These are phyloP conservation scores for Sugiyamaella boreocaroliniensis DNA, from an alignment of 805 yeast species.

Conservation along the genomic window DNA sequence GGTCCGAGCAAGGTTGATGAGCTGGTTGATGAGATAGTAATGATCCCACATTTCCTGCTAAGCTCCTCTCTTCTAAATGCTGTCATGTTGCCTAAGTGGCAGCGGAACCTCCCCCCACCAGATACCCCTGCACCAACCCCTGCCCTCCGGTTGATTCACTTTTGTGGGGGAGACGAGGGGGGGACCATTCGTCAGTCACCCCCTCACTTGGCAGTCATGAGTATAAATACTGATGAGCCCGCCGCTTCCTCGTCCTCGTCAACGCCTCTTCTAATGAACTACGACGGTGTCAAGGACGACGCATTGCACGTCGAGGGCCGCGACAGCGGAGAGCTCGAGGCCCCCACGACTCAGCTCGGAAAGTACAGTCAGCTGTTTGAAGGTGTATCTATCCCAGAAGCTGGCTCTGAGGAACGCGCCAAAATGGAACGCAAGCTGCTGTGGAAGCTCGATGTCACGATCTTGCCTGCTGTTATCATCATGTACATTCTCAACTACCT, in stretches of 20 bases:
- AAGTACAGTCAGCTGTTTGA: conserved; percentile 16
- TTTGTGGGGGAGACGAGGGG: not conserved
- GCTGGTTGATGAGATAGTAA: too few relatives aligned
- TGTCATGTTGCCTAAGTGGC: too few relatives aligned
- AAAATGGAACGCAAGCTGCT: conserved; percentile 39
- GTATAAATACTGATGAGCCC: not conserved
- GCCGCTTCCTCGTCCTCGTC: not conserved
- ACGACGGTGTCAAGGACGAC: conserved; percentile 1
- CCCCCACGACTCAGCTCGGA: conserved; percentile 6
- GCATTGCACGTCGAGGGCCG: not conserved
- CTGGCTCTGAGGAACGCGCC: conserved; percentile 38
- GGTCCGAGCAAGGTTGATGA: too few relatives aligned
- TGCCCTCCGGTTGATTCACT: not conserved
- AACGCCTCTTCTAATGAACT: not conserved
- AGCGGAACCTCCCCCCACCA: too few relatives aligned
- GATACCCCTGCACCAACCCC: not conserved
- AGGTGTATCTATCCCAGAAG: conserved; percentile 20
- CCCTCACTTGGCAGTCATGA: not conserved
- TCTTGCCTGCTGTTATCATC: conserved; percentile 27
- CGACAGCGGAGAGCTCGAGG: not conserved
- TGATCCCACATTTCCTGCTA: too few relatives aligned
- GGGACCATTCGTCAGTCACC: not conserved
- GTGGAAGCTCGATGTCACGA: conserved; percentile 42
- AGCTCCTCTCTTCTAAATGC: too few relatives aligned
- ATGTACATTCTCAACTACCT: conserved; percentile 29